Conservation (phyloP, 1,284 basidiomycete species). For the Papiliotrema nemorosa region DNA sequence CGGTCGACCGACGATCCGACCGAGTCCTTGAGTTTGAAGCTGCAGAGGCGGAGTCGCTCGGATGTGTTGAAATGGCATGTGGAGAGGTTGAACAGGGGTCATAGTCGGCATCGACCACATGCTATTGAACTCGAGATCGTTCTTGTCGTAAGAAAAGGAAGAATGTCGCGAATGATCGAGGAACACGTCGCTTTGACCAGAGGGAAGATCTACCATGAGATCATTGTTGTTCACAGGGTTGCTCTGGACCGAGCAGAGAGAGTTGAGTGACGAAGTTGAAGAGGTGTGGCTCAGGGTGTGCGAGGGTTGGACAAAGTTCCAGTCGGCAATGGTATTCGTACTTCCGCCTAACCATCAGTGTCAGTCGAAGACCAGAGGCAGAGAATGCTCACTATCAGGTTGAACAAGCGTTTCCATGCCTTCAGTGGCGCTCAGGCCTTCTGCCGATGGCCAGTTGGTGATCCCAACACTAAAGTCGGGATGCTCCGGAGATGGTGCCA, state of each 20-base stretch:
- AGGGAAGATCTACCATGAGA: not conserved
- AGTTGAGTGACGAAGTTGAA: slow-evolving; percentile 17
- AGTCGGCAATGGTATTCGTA: not conserved
- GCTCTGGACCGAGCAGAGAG: slow-evolving; percentile 1
- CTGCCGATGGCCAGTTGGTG: not conserved
- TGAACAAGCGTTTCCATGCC: not conserved
- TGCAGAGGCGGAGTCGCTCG: slow-evolving; percentile 1
- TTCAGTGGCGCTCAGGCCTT: not conserved
- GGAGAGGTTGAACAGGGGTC: slow-evolving; percentile 1
- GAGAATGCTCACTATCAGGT: not conserved
- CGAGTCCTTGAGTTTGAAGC: slow-evolving; percentile 22
- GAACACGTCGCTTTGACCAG: not conserved
- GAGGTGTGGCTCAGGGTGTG: slow-evolving; percentile 19
- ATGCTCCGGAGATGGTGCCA: slow-evolving; percentile 7
- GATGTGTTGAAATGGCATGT: not conserved
- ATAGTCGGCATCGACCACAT: slow-evolving; percentile 7
- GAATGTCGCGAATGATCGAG: slow-evolving; percentile 13
- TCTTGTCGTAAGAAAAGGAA: slow-evolving; percentile 11
- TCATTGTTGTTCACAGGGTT: not conserved
- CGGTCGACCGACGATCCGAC: slow-evolving; percentile 10
- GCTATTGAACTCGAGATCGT: slow-evolving; percentile 5
- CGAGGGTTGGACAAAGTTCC: not conserved
- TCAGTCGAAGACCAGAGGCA: not conserved
- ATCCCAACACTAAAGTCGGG: not conserved
- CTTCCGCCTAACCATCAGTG: not conserved